phyloP scores from a whole-genome alignment of 495 filamentous ascomycete species.

The Aspergillus egyptiacus region DNA sequence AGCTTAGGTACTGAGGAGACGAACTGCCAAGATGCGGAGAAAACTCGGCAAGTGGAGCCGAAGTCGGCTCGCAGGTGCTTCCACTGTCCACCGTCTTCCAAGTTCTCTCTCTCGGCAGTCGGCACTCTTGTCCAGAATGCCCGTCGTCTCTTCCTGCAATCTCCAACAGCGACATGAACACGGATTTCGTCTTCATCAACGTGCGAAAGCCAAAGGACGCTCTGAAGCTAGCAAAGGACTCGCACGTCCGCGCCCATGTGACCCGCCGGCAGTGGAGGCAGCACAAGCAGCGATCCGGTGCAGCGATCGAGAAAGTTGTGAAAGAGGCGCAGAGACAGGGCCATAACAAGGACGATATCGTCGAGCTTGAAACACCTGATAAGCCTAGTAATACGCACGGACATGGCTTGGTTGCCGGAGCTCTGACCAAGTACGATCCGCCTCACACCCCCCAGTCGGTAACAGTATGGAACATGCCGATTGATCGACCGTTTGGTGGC shows the following conservation, averaged over 20 bases:
- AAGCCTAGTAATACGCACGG: not conserved
- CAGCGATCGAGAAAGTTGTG: not conserved
- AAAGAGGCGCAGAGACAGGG: not conserved
- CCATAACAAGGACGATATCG: not conserved
- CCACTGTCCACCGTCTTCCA: too few species aligned
- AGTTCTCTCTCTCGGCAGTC: too few species aligned
- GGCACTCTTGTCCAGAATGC: too few species aligned
- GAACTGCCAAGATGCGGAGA: too few species aligned
- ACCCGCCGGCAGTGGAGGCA: conserved; percentile 28
- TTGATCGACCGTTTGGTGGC: conserved; percentile 21
- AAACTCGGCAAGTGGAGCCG: too few species aligned
- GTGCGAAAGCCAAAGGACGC: conserved; percentile 24
- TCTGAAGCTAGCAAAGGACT: conserved; percentile 24
- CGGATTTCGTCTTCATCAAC: conserved; percentile 29
- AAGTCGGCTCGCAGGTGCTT: too few species aligned
- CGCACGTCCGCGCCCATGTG: conserved; percentile 27
- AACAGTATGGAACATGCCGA: not conserved
- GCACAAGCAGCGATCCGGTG: conserved; percentile 2
- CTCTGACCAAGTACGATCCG: not conserved
- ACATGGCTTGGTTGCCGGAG: not conserved
- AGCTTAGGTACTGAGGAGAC: too few species aligned
- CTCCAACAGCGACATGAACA: not conserved
- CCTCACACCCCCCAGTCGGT: not conserved
- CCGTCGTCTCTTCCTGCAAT: not conserved
- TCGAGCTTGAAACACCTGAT: not conserved